A percentile compares a stretch with the other conserved stretches of the same genome.
These are phyloP conservation scores for Metschnikowia vanudenii DNA, from an alignment of 805 yeast species.

Conservation along the genomic window DNA sequence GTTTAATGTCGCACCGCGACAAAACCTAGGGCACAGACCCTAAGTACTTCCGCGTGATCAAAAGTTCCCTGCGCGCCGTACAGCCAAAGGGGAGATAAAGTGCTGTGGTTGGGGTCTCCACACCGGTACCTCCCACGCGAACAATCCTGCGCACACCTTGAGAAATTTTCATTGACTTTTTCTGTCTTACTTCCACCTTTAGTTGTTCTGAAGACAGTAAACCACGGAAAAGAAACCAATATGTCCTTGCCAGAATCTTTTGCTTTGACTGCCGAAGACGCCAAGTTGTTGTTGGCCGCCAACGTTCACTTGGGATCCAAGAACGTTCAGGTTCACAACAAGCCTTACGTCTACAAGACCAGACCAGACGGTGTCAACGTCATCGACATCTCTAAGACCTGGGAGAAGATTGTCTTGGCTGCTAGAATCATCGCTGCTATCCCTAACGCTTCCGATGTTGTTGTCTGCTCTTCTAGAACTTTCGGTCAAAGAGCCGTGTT, in stretches of 20 bases:
- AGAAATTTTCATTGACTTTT: constrained; percentile 22
- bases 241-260: constrained; percentile 87
- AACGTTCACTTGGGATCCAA: constrained; percentile 99
- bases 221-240: constrained; percentile 23
- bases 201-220: constrained; percentile 21
- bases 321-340: constrained; percentile 99
- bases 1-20: background rate
- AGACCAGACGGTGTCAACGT: constrained; percentile 99
- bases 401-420: constrained; percentile 99
- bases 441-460: constrained; percentile 98
- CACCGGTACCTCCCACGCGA: constrained; percentile 22
- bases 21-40: constrained; percentile 4
- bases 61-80: background rate
- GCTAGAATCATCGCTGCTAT: constrained; percentile 99
- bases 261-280: constrained; percentile 96
- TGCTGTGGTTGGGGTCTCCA: background rate
- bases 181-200: constrained; percentile 18
- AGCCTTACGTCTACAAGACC: constrained; percentile 94
- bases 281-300: constrained; percentile 98
- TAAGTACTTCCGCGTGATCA: constrained; percentile 6
- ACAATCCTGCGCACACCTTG: constrained; percentile 22
- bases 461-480: constrained; percentile 98
- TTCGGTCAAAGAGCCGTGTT: constrained; percentile 99
- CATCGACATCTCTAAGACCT: constrained; percentile 97
- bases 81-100: background rate